These are phyloP conservation scores for Yarrowia deformans DNA, from an alignment of 805 yeast species.

Conservation along the genomic window DNA sequence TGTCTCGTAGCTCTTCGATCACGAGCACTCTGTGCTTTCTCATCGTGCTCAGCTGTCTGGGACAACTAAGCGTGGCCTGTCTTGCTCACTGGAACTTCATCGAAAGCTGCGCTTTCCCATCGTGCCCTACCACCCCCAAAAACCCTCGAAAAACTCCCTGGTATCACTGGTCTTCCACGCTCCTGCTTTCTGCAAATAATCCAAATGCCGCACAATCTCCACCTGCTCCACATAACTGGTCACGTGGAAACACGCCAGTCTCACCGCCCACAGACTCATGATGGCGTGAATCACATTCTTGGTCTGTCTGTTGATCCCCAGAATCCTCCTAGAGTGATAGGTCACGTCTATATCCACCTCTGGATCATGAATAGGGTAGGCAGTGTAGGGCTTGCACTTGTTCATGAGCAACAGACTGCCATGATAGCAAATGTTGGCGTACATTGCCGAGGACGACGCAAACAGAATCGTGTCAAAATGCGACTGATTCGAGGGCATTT, in stretches of 20 bases:
- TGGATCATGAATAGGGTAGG: constrained; percentile 24
- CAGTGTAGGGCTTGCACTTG: constrained; percentile 32
- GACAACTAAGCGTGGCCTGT: too few relatives aligned
- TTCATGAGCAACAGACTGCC: constrained; percentile 11
- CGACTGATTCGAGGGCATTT: not conserved
- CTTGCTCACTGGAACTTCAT: too few relatives aligned
- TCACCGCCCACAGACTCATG: constrained; percentile 33
- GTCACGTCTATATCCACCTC: constrained; percentile 20
- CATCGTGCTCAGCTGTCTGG: too few relatives aligned
- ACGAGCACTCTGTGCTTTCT: too few relatives aligned
- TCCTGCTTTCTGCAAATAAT: constrained; percentile 16
- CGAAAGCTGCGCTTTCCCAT: too few relatives aligned
- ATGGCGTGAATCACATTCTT: constrained; percentile 30
- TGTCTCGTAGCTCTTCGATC: too few relatives aligned
- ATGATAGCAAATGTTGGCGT: constrained; percentile 33
- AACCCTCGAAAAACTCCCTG: constrained; percentile 5
- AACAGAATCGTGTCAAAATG: constrained; percentile 22
- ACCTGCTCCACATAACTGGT: constrained; percentile 11
- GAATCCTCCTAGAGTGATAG: not conserved
- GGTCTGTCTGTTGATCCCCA: constrained; percentile 20
- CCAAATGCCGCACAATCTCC: constrained; percentile 20
- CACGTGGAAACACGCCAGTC: constrained; percentile 11
- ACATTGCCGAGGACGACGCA: constrained; percentile 23
- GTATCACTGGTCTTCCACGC: constrained; percentile 37
- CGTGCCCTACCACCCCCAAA: constrained; percentile 18